Conservation (phyloP, 2,329 filamentous ascomycete genomes). For the Penicillium rolfsii region DNA sequence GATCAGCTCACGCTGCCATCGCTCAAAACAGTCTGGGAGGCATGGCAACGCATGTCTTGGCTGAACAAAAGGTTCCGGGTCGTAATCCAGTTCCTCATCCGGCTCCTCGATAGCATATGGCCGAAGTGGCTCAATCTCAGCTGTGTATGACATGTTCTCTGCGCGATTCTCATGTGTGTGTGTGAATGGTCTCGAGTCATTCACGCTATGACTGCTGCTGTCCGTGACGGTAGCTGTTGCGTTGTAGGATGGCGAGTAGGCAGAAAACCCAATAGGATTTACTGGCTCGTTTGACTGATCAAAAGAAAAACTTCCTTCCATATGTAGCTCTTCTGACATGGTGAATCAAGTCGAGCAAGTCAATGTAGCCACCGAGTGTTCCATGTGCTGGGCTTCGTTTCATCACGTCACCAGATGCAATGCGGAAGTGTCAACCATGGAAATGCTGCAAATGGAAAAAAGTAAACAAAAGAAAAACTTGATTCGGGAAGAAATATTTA, state of each 20-base stretch:
- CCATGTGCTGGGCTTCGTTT: neutral
- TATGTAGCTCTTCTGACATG: slow-evolving; percentile 4
- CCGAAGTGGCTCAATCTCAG: slow-evolving; percentile 36
- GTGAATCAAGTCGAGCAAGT: neutral
- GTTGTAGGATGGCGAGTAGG: neutral
- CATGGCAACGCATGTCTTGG: slow-evolving; percentile 20
- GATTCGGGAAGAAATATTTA: neutral
- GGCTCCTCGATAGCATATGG: slow-evolving; percentile 48
- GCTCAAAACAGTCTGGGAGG: slow-evolving; percentile 30
- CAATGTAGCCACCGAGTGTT: neutral
- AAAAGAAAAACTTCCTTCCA: slow-evolving; percentile 5
- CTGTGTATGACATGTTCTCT: neutral
- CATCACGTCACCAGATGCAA: slow-evolving; percentile 7
- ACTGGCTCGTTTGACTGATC: neutral
- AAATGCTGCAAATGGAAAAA: slow-evolving; percentile 1
- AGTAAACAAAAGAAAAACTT: neutral
- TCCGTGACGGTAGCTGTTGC: slow-evolving; percentile 5
- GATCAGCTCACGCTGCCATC: slow-evolving; percentile 40
- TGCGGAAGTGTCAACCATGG: neutral
- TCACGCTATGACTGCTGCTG: slow-evolving; percentile 18
- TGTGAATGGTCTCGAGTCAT: slow-evolving; percentile 15
- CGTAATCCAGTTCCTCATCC: slow-evolving; percentile 40
- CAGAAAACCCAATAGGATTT: neutral
- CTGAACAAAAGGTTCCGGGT: slow-evolving; percentile 14
- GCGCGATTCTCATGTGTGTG: slow-evolving; percentile 23